These are phyloP conservation scores for Nigrospora osmanthi DNA, from an alignment of 2,329 filamentous ascomycete genomes.

Conservation along the genomic window DNA sequence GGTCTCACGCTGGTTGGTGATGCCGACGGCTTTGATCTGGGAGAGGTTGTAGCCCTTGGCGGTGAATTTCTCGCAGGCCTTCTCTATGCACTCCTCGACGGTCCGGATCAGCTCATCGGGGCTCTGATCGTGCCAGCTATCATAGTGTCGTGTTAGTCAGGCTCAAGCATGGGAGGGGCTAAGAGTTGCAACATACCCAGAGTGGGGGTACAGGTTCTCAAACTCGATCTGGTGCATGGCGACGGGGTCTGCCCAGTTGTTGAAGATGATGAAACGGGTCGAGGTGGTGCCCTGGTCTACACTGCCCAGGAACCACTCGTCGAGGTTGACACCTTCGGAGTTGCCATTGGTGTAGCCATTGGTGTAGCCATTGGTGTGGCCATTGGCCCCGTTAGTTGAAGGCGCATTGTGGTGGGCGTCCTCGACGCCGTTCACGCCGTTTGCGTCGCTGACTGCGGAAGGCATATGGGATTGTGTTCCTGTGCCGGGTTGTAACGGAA, in stretches of 20 bases:
- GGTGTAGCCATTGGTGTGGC: neutral
- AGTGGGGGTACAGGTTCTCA: slow-evolving; percentile 73
- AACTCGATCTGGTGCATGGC: slow-evolving; percentile 84
- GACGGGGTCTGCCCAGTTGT: slow-evolving; percentile 67
- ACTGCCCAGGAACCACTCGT: slow-evolving; percentile 68
- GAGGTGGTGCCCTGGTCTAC: slow-evolving; percentile 91
- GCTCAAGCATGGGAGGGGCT: slow-evolving; percentile 1
- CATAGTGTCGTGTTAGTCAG: slow-evolving; percentile 5
- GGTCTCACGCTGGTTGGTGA: slow-evolving; percentile 88
- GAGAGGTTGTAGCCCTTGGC: slow-evolving; percentile 58
- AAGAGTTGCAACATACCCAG: slow-evolving; percentile 56
- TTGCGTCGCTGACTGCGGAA: neutral
- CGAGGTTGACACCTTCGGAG: neutral
- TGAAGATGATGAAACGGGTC: slow-evolving; percentile 84
- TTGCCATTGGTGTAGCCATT: neutral
- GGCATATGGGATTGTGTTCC: no score
- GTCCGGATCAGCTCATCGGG: slow-evolving; percentile 68
- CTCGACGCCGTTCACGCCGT: neutral
- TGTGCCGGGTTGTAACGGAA: no score
- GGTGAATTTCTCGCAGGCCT: slow-evolving; percentile 63
- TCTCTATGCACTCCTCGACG: slow-evolving; percentile 73
- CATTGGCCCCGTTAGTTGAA: neutral
- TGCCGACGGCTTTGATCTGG: slow-evolving; percentile 70
- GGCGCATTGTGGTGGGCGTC: neutral
- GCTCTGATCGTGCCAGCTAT: slow-evolving; percentile 88